Evolutionary conservation across 2,329 filamentous ascomycete genomes (phyloP), one percentile per base, ranked within the genome.

Genomic region (Nakataea oryzae): DNA sequence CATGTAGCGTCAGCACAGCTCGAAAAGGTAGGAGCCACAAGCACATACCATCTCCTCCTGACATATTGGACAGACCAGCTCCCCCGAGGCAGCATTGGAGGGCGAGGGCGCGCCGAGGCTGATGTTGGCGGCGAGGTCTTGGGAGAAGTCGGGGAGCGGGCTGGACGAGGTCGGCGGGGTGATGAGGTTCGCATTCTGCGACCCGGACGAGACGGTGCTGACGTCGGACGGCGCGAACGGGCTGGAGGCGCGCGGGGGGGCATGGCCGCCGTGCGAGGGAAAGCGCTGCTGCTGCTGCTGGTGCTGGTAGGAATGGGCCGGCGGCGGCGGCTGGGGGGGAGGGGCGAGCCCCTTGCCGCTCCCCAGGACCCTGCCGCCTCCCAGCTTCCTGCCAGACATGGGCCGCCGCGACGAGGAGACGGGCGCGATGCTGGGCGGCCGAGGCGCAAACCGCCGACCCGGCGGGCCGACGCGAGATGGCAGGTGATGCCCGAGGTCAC

Each of bases 21-120:
- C 12, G 30, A 9, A 17, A 24, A 9, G 4, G 2, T 6, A 41
- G 54, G 24, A 57, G 14, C 28, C 5, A 24, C 54, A 57, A n/a
- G 3, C 24, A 70, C 77, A 66, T 78, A 95, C 92, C 95, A 99
- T 99, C 75, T 97, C 93, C 76, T 97, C 96, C 68, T 87, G 92
- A 75, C 95, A 99, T 72, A 99, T 99, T n/a, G 95, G 95, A 74
- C 95, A 99, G 62, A 93, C 86, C 63, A 99, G 85, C 73, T 84
- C 84, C 66, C 84, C 84, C 67, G 82, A 84, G 62, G 85, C 77
- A 61, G 85, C 81, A 59, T 77, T 80, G 65, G 81, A 81, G 64
- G 78, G 81, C 61, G 81, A 79, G 24, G 81, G 78, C 12, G 76
- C 75, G 27, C 76, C 80, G 26, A 95, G 76, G 62, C 89, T 92